phyloP scores from a whole-genome alignment of 768 basidiomycete species.

The Psilocybe cyanescens region DNA sequence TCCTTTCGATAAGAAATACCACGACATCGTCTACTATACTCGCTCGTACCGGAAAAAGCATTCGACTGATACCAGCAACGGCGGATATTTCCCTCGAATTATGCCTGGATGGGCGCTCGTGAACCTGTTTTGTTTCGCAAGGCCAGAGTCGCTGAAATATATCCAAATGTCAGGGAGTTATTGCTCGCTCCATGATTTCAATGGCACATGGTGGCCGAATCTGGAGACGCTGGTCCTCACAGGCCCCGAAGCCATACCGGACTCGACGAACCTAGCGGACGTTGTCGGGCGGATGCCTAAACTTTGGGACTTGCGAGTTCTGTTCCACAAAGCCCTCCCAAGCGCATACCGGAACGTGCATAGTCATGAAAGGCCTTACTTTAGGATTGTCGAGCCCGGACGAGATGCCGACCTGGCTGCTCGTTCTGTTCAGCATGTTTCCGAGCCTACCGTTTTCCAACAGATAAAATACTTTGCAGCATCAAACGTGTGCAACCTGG shows the following conservation, averaged over 20 bases:
- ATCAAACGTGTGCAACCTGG: slow-evolving; percentile 41
- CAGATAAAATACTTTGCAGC: slow-evolving; percentile 39
- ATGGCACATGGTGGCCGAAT: slow-evolving; percentile 35
- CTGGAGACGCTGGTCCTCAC: slow-evolving; percentile 43
- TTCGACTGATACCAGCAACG: slow-evolving; percentile 30
- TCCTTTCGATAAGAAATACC: slow-evolving; percentile 38
- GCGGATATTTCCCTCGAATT: slow-evolving; percentile 31
- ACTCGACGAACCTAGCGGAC: not conserved
- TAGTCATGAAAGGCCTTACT: not conserved
- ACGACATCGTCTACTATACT: slow-evolving; percentile 37
- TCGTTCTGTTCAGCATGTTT: not conserved
- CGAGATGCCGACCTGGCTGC: not conserved
- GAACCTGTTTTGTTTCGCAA: slow-evolving; percentile 35
- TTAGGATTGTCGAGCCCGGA: not conserved
- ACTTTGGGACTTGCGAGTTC: not conserved
- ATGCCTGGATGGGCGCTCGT: not conserved
- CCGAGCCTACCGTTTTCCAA: slow-evolving; percentile 26
- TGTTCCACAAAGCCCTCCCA: not conserved
- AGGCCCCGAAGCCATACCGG: slow-evolving; percentile 33
- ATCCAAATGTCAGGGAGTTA: slow-evolving; percentile 43
- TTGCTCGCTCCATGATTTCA: slow-evolving; percentile 34
- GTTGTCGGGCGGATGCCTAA: not conserved
- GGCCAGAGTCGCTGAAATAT: slow-evolving; percentile 32
- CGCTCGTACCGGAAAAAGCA: slow-evolving; percentile 43
- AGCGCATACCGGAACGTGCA: not conserved